Conservation (phyloP, 352 stramenopile genomes). For the Pythium volutum region DNA sequence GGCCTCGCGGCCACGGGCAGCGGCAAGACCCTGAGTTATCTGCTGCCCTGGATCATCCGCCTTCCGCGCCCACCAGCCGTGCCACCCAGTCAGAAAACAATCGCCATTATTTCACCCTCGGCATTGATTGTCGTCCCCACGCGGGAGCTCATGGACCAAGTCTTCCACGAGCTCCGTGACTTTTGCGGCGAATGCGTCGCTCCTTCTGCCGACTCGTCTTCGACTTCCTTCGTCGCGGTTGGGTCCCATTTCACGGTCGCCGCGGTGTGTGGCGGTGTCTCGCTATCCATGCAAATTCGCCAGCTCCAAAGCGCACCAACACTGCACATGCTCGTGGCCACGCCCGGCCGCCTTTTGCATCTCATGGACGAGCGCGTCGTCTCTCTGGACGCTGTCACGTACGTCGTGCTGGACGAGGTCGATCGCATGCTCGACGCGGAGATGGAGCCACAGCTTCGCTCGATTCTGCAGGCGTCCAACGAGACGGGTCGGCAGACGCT, state of each 20-base stretch:
- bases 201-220: background rate
- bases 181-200: slow-evolving; percentile 16
- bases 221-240: background rate
- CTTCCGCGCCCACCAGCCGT: background rate
- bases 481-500: slow-evolving; percentile 66
- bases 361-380: slow-evolving; percentile 29
- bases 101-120: slow-evolving; percentile 22
- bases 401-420: slow-evolving; percentile 94
- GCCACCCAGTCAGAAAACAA: slow-evolving; percentile 37
- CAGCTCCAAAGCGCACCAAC: slow-evolving; percentile 32
- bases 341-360: slow-evolving; percentile 58
- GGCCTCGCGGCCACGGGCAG: slow-evolving; percentile 92
- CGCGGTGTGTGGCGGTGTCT: slow-evolving; percentile 58
- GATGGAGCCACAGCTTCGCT: slow-evolving; percentile 93
- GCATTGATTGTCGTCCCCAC: slow-evolving; percentile 94
- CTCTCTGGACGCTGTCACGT: slow-evolving; percentile 26
- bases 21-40: slow-evolving; percentile 96
- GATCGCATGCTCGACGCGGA: slow-evolving; percentile 94
- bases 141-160: slow-evolving; percentile 94
- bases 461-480: slow-evolving; percentile 87
- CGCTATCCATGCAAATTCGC: slow-evolving; percentile 30
- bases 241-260: slow-evolving; percentile 19
- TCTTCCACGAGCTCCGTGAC: slow-evolving; percentile 73
- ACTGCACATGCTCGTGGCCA: slow-evolving; percentile 37
- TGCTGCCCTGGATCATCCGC: slow-evolving; percentile 84